phyloP scores from a whole-genome alignment of 805 yeast species.

The Lachancea cidri region DNA sequence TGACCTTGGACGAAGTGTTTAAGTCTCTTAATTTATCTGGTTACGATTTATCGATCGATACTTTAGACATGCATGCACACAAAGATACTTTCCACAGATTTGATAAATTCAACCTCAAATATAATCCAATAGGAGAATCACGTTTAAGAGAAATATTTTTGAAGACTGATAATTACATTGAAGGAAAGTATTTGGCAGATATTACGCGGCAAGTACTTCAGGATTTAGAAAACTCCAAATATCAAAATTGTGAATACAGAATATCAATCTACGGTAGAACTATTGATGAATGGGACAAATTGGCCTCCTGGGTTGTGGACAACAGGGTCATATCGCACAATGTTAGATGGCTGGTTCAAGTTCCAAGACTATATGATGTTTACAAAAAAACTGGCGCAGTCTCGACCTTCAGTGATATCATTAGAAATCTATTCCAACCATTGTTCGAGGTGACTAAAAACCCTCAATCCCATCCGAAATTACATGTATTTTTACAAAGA shows the following conservation, averaged over 20 bases:
- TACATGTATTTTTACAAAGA: conserved; percentile 81
- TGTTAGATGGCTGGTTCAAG: conserved; percentile 94
- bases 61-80: conserved; percentile 99
- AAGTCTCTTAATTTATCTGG: conserved; percentile 87
- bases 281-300: conserved; percentile 87
- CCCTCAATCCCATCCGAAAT: conserved; percentile 86
- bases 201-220: conserved; percentile 89
- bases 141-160: conserved; percentile 92
- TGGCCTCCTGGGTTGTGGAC: conserved; percentile 93
- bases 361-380: conserved; percentile 88
- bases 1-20: conserved; percentile 86
- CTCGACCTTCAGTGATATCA: conserved; percentile 64
- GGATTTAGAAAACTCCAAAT: conserved; percentile 91
- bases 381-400: conserved; percentile 76
- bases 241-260: conserved; percentile 96
- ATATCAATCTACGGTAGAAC: conserved; percentile 92
- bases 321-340: conserved; percentile 87
- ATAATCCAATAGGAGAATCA: conserved; percentile 97
- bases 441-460: conserved; percentile 83
- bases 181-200: conserved; percentile 88
- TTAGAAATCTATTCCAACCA: conserved; percentile 78
- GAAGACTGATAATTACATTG: conserved; percentile 89
- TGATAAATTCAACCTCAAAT: conserved; percentile 94
- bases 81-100: conserved; percentile 96
- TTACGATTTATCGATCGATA: conserved; percentile 91